phyloP scores from a whole-genome alignment of 2,329 filamentous ascomycete species.

The Mollisia scopiformis region DNA sequence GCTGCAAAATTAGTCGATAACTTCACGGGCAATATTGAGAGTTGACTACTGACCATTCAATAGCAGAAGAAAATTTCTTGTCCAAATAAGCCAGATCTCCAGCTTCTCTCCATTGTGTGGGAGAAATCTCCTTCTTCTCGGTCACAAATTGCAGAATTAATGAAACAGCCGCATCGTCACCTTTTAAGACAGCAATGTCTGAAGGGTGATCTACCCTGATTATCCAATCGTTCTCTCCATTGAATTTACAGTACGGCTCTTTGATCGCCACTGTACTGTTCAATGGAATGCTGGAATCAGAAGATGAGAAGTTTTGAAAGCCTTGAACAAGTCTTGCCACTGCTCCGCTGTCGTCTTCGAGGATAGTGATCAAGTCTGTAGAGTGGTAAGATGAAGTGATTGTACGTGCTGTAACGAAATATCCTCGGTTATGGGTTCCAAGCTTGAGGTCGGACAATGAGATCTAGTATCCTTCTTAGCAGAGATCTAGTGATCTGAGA shows the following conservation, averaged over 20 bases:
- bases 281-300: slow-evolving; percentile 11
- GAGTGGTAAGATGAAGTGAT: slow-evolving; percentile 20
- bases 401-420: slow-evolving; percentile 22
- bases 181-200: slow-evolving; percentile 25
- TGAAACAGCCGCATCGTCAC: slow-evolving; percentile 22
- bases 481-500: background rate
- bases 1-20: background rate
- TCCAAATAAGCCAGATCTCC: slow-evolving; percentile 21
- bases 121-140: slow-evolving; percentile 16
- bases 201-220: slow-evolving; percentile 25
- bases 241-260: slow-evolving; percentile 22
- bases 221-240: slow-evolving; percentile 14
- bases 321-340: slow-evolving; percentile 14
- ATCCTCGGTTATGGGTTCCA: slow-evolving; percentile 22
- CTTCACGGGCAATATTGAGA: background rate
- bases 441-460: slow-evolving; percentile 21
- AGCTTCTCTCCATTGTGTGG: slow-evolving; percentile 18
- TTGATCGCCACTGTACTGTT: slow-evolving; percentile 25
- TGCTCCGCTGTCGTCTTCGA: slow-evolving; percentile 17
- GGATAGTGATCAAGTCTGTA: slow-evolving; percentile 13
- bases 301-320: slow-evolving; percentile 14
- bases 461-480: slow-evolving; percentile 11
- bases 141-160: slow-evolving; percentile 24
- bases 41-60: slow-evolving; percentile 18
- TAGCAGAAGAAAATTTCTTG: slow-evolving; percentile 17